phyloP scores from a whole-genome alignment of 2,329 filamentous ascomycete species.

The Colletotrichum noveboracense region DNA sequence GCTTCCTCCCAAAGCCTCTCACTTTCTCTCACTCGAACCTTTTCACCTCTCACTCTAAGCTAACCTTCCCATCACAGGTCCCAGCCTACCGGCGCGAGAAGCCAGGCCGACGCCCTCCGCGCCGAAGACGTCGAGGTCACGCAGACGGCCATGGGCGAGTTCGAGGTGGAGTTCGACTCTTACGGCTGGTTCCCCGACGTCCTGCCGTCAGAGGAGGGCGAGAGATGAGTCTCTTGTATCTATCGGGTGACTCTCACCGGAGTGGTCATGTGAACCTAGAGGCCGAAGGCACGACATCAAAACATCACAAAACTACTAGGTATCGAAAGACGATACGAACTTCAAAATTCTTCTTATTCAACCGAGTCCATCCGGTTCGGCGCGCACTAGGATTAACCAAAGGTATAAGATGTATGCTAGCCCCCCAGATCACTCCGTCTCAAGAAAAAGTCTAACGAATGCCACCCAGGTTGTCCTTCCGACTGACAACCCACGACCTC shows the following conservation, averaged over 20 bases:
- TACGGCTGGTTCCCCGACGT: constrained; percentile 62
- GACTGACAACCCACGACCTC: not conserved
- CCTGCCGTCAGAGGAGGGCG: constrained; percentile 50
- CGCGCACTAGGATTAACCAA: constrained; percentile 15
- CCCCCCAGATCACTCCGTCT: not conserved
- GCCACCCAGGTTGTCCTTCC: not conserved
- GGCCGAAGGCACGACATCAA: no score
- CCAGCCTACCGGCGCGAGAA: constrained; percentile 51
- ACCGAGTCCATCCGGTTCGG: not conserved
- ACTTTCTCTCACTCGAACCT: not conserved
- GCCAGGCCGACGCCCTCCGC: constrained; percentile 54
- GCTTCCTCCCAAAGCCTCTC: not conserved
- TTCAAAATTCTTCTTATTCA: constrained; percentile 7
- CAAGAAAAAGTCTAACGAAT: not conserved
- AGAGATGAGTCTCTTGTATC: constrained; percentile 11
- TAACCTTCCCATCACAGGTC: constrained; percentile 39
- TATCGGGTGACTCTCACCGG: no score
- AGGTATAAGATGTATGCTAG: constrained; percentile 1
- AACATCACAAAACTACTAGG: no score
- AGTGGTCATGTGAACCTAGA: no score
- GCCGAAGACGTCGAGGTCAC: constrained; percentile 60
- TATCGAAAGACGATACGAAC: no score
- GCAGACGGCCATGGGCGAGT: constrained; percentile 53
- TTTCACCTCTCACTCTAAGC: not conserved
- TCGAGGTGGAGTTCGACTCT: constrained; percentile 53